phyloP scores from a whole-genome alignment of 2,329 filamentous ascomycete species.

The Hansfordia pulvinata region DNA sequence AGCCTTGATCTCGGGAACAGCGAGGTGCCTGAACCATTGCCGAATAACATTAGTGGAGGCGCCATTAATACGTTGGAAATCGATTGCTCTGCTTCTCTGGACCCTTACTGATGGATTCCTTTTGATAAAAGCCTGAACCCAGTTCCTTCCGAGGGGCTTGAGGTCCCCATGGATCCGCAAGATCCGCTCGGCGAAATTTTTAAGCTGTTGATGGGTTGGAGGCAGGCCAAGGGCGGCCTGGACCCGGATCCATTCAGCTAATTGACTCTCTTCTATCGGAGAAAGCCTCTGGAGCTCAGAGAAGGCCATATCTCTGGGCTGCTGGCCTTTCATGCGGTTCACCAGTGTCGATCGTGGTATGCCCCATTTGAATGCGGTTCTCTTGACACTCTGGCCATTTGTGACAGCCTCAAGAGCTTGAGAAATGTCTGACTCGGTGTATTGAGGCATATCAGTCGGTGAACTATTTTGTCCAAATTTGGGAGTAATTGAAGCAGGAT shows the following conservation, averaged over 20 bases:
- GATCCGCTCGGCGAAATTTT: background rate
- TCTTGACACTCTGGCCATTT: background rate
- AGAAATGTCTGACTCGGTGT: background rate
- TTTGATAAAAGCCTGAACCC: conserved; percentile 2
- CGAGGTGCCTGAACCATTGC: background rate
- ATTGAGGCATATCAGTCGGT: background rate
- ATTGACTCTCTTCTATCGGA: background rate
- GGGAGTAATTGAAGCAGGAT: no score
- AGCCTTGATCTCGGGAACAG: background rate
- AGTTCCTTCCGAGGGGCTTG: conserved; percentile 1
- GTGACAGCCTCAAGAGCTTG: background rate
- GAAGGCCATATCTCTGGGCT: no score
- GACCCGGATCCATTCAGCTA: background rate
- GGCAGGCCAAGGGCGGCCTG: background rate
- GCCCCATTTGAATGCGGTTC: no score
- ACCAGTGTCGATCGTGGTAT: background rate
- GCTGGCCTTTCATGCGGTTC: no score
- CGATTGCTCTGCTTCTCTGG: background rate
- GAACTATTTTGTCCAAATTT: no score
- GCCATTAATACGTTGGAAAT: conserved; percentile 1
- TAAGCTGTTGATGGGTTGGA: background rate
- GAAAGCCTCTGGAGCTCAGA: background rate
- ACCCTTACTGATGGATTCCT: conserved; percentile 2
- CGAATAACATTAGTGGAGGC: conserved; percentile 1
- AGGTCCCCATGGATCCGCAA: background rate